Conservation (phyloP, 2,329 filamentous ascomycete genomes). For the Hypoxylon sp. region DNA sequence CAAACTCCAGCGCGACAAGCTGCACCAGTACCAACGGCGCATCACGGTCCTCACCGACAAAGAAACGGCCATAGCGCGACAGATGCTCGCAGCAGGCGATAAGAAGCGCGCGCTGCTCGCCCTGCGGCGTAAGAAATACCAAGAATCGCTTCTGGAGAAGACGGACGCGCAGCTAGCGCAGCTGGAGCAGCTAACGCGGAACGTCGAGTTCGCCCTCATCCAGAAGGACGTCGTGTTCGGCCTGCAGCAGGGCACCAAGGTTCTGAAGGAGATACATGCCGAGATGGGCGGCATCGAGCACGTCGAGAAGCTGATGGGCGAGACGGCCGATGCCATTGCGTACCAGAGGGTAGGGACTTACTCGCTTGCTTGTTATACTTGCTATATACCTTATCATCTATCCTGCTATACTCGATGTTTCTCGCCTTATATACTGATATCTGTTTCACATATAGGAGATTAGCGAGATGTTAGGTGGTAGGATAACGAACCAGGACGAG, state of each 20-base stretch:
- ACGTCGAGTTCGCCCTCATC: conserved; percentile 95
- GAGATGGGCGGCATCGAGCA: conserved; percentile 97
- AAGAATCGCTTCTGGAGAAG: conserved; percentile 88
- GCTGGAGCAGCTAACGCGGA: conserved; percentile 87
- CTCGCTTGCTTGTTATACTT: background rate
- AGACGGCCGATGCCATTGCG: conserved; percentile 89
- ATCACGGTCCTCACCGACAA: conserved; percentile 88
- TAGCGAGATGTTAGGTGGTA: conserved; percentile 88
- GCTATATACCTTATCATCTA: background rate
- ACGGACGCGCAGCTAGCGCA: conserved; percentile 96
- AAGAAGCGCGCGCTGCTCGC: conserved; percentile 87
- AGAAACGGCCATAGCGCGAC: conserved; percentile 87
- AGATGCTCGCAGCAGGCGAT: conserved; percentile 85
- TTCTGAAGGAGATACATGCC: conserved; percentile 89
- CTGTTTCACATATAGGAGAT: conserved; percentile 75
- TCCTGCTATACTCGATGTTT: background rate
- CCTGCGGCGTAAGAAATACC: conserved; percentile 95
- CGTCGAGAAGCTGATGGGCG: conserved; percentile 95
- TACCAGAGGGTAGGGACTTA: conserved; percentile 81
- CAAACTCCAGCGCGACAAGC: conserved; percentile 96
- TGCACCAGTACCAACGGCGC: conserved; percentile 94
- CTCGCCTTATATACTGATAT: background rate
- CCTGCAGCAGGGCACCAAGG: conserved; percentile 89
- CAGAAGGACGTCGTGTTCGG: conserved; percentile 97
- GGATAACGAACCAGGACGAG: conserved; percentile 94